Base-by-base conservation (phyloP, 2,329 filamentous ascomycete species). In the Monosporascus sp. region DNA sequence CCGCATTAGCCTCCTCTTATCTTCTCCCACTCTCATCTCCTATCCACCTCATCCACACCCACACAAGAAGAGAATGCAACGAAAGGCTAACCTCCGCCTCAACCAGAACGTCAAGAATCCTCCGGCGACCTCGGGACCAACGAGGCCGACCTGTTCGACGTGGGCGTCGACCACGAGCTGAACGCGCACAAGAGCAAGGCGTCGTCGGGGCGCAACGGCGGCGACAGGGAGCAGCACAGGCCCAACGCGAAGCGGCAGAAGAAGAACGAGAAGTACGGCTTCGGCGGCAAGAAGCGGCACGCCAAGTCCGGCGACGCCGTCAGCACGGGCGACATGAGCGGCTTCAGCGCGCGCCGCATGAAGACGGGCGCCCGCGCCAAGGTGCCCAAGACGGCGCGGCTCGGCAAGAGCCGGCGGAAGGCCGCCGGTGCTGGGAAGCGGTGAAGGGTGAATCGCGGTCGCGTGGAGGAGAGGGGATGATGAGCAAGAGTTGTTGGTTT, bases 211-310 rank as follows among this genome's bases (percentile, higher is more conserved):
- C 64, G 70, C 57, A 66, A 64, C 53, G 70, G 70, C 59, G 72
- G 73, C 36, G 72, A 73, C 54, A 70, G 73, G 49, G 69, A 71
- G 65, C 38, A 63, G 63, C 40, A 66, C 69, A 40, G 68, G 24
- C 71, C 76, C 26, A 88, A 86, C 67, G 65, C 70, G 59, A 97
- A 97, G 79, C 87, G 94, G 56, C 83, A 88, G 70, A 96, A 96
- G 85, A 96, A 95, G 78, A 87, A 99, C 69, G 82, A 89, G 61
- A 97, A 96, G 76, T 97, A 87, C 70, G 94, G 94, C 24, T 96
- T 93, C 67, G 94, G 94, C 56, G 94, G 94, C 64, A 97, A 96
- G 84, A 99, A 99, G 81, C 81, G 88, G 52, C 86, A 91, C 69
- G 74, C 81, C 53, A 99, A 99, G 83, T 96, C 91, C 56, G 91